Evolutionary conservation across 441 rosid genomes (phyloP), one percentile per base, ranked within the genome.

Genomic region (Melastoma candidum): DNA sequence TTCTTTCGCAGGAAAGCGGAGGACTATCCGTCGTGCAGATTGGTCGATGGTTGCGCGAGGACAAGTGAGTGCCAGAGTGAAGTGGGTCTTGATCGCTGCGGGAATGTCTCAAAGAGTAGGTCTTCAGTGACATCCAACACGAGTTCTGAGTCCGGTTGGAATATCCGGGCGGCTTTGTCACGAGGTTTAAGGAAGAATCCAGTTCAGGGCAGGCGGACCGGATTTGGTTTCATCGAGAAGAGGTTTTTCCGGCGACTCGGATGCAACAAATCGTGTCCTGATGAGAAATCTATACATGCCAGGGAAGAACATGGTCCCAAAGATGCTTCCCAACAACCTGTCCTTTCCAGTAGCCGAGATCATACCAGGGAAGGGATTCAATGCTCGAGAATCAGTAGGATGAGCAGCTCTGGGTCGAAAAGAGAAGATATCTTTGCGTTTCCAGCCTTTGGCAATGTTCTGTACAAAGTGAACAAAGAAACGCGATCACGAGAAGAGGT

Each of bases 111-210:
- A 32, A 77, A 59, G 56, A 64, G 76, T 68, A 71, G 69, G 63
- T 66, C 41, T 3, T 2, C 72, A 10, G 85, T 84, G 26, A 76
- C 83, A 56, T 83, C 80, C 51, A 81, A 85, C 63, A 67, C 65
- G 57, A 73, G 67, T 63, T 81, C 95, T 29, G 85, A 78, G 71
- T 65, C 85, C 44, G 87, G 93, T 60, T 78, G 66, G 71, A 81
- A 71, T 45, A 87, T 84, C 71, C 80, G 77, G 65, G 70, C 69
- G 32, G 68, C 73, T 70, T 70, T 87, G 12, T 58, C 78, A 53
- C 64, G 66, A 56, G 57, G 57, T 50, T 46, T 56, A 29, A n/a
- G 25, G 61, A 69, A 66, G 55, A 71, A 61, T 56, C 63, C 66
- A 12, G 56, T 68, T 24, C 67, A 27, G 26, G 66, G 26, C 46